Conservation (phyloP, 2,329 filamentous ascomycete species). For the Orbilia ellipsospora region DNA sequence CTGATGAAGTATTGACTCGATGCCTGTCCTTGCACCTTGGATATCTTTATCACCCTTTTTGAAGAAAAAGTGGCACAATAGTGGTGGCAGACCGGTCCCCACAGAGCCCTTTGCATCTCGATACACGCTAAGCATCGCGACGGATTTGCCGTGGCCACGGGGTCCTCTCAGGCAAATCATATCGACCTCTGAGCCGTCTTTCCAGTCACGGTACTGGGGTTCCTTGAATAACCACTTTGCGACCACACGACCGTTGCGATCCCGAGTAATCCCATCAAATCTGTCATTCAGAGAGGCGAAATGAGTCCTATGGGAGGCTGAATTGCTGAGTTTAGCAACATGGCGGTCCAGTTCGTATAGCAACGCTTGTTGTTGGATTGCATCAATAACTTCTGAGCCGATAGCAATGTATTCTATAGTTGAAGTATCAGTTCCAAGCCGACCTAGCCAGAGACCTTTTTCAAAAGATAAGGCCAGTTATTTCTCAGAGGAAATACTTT, state of each 20-base stretch:
- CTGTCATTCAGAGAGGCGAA: slow-evolving; percentile 21
- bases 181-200: background rate
- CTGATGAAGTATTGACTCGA: slow-evolving; percentile 30
- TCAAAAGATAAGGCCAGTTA: background rate
- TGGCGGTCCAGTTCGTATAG: slow-evolving; percentile 30
- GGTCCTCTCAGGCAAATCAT: slow-evolving; percentile 21
- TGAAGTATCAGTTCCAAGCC: no score
- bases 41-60: slow-evolving; percentile 41
- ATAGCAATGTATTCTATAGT: slow-evolving; percentile 14
- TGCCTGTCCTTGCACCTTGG: slow-evolving; percentile 1
- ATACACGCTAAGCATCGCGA: slow-evolving; percentile 30
- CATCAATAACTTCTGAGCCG: slow-evolving; percentile 18
- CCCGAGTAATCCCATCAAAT: slow-evolving; percentile 13
- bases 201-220: slow-evolving; percentile 20
- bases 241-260: slow-evolving; percentile 12
- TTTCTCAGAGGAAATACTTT: slow-evolving; percentile 3
- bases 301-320: slow-evolving; percentile 12
- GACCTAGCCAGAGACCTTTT: background rate
- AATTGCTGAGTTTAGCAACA: slow-evolving; percentile 1
- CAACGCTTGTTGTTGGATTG: slow-evolving; percentile 14
- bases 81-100: background rate
- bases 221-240: slow-evolving; percentile 35
- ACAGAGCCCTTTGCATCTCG: background rate
- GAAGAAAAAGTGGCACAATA: slow-evolving; percentile 36
- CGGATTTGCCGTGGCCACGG: slow-evolving; percentile 37